phyloP scores from a whole-genome alignment of 1,284 basidiomycete genomes.

The Rhodofomes roseus region DNA sequence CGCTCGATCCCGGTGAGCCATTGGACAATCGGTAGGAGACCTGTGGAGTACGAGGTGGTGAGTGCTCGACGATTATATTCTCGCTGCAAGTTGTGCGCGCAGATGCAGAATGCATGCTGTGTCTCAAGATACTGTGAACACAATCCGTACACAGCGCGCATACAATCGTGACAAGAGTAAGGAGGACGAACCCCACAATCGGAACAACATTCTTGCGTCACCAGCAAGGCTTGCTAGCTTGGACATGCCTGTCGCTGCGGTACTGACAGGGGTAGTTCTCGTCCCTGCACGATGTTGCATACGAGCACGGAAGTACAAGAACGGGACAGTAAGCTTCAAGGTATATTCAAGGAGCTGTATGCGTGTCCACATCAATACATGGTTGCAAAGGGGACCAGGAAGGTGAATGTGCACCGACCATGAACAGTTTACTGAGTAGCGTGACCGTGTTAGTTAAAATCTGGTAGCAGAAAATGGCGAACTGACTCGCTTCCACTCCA shows the following conservation, averaged over 20 bases:
- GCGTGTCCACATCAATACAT: not conserved
- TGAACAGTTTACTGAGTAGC: constrained; percentile 65
- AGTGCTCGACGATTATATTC: not conserved
- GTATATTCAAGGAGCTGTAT: constrained; percentile 66
- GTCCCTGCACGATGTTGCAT: constrained; percentile 62
- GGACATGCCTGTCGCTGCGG: constrained; percentile 45
- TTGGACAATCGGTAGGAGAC: constrained; percentile 71
- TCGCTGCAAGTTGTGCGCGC: not conserved
- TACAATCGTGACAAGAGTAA: not conserved
- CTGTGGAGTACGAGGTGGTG: constrained; percentile 31
- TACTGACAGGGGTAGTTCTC: constrained; percentile 46
- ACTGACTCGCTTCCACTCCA: constrained; percentile 80
- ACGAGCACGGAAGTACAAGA: constrained; percentile 61
- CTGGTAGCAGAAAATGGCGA: constrained; percentile 27
- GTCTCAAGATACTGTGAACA: not conserved
- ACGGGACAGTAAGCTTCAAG: constrained; percentile 62
- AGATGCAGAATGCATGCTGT: no score
- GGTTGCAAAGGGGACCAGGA: not conserved
- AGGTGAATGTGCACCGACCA: constrained; percentile 40
- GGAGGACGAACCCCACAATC: constrained; percentile 64
- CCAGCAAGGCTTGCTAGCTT: constrained; percentile 56
- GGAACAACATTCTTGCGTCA: constrained; percentile 68
- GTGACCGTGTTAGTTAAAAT: not conserved
- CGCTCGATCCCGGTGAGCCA: constrained; percentile 75
- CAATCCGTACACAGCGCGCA: no score